Evolutionary conservation across 1,139 yeast species (phyloP).

Genomic region (Saccharomyces uvarum): DNA sequence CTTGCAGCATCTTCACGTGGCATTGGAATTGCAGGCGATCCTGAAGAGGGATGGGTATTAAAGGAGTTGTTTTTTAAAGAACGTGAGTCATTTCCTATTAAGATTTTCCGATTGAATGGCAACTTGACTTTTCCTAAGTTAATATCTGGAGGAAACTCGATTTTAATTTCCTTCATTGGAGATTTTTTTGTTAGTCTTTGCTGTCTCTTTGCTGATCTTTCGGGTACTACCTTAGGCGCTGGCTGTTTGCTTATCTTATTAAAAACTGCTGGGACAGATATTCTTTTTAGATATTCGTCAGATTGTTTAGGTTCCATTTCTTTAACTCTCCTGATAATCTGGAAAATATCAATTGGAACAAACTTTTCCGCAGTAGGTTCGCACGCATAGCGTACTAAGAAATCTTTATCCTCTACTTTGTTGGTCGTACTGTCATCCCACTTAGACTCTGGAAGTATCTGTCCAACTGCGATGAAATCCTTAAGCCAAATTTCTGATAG

Average conservation of each 20-base stretch:
- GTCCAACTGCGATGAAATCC: conserved; percentile 21
- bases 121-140: neutral
- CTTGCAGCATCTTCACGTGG: neutral
- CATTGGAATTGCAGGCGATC: neutral
- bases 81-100: neutral
- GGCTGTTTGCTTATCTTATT: conserved; percentile 2
- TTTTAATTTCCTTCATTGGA: conserved; percentile 8
- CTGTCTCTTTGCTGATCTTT: conserved; percentile 6
- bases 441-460: conserved; percentile 12
- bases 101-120: neutral
- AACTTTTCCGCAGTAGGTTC: conserved; percentile 25
- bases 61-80: neutral
- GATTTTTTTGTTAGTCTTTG: conserved; percentile 1
- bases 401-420: conserved; percentile 12
- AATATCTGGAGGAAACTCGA: conserved; percentile 5
- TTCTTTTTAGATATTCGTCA: conserved; percentile 22
- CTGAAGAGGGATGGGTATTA: neutral
- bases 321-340: conserved; percentile 14
- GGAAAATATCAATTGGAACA: conserved; percentile 20
- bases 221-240: neutral
- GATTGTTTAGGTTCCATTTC: conserved; percentile 21
- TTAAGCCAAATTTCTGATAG: conserved; percentile 25
- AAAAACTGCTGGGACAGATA: conserved; percentile 13
- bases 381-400: conserved; percentile 21
- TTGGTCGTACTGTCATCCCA: conserved; percentile 5